A percentile compares a stretch with the other conserved stretches of the same genome.
Evolutionary conservation across 176 grass and related monocot species (phyloP).

Genomic region (Lolium rigidum): DNA sequence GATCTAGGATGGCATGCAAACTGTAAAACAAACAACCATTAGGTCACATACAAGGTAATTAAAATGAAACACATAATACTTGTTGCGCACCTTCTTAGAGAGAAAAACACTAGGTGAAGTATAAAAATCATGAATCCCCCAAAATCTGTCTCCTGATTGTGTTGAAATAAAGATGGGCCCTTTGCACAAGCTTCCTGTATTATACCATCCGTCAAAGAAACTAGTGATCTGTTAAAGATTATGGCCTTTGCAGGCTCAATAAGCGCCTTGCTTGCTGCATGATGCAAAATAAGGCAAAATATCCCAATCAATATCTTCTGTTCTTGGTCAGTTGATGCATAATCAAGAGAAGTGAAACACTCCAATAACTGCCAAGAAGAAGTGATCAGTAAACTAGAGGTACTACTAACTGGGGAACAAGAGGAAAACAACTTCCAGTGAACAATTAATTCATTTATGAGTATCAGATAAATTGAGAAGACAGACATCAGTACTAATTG

Average conservation of each 20-base stretch:
- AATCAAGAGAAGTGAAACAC: constrained; percentile 53
- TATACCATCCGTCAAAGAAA: constrained; percentile 64
- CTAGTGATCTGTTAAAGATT: constrained; percentile 63
- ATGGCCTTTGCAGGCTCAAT: constrained; percentile 80
- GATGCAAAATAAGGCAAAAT: constrained; percentile 74
- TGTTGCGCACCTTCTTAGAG: constrained; percentile 73
- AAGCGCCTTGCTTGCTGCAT: constrained; percentile 69
- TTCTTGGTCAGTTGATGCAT: constrained; percentile 52
- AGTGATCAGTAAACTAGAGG: constrained; percentile 29
- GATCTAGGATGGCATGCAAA: constrained; percentile 63
- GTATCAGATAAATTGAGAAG: constrained; percentile 1
- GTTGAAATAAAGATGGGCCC: constrained; percentile 75
- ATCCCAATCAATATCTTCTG: constrained; percentile 69
- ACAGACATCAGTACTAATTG: background rate
- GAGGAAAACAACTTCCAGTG: background rate
- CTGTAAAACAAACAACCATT: constrained; percentile 53
- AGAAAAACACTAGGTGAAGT: constrained; percentile 74
- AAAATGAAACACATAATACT: constrained; percentile 40
- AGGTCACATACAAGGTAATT: constrained; percentile 27
- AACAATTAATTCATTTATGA: constrained; percentile 28
- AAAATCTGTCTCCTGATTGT: constrained; percentile 72
- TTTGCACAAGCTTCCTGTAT: constrained; percentile 74
- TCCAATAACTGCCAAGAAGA: constrained; percentile 68
- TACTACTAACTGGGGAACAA: constrained; percentile 20
- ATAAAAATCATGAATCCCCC: constrained; percentile 72